A percentile compares a stretch with the other conserved stretches of the same genome.
Evolutionary conservation across 73 alveolate genomes (phyloP).

Genomic region (Paraurostyla sp.): DNA sequence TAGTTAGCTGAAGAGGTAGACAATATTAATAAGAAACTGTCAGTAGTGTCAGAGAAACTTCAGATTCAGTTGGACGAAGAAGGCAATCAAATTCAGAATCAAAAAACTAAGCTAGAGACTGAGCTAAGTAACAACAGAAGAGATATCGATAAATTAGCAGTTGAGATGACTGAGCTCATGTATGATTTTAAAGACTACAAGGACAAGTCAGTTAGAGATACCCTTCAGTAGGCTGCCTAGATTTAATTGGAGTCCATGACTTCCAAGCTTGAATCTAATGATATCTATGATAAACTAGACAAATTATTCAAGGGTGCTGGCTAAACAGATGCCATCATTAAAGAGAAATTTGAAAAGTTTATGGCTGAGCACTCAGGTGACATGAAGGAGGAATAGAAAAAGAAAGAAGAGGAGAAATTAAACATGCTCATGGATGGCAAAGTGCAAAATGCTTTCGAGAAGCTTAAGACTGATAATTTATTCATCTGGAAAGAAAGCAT

Average conservation of each 20-base stretch:
- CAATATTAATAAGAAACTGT: conserved; percentile 11
- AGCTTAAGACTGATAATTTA: conserved; percentile 67
- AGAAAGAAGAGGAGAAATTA: conserved; percentile 49
- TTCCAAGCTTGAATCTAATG: conserved; percentile 22
- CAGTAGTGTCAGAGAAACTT: conserved; percentile 5
- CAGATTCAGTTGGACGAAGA: conserved; percentile 9
- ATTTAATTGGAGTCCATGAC: conserved; percentile 43
- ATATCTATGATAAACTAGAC: neutral
- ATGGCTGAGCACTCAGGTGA: conserved; percentile 37
- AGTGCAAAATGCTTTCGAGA: conserved; percentile 69
- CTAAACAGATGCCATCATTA: conserved; percentile 34
- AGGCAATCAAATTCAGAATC: neutral
- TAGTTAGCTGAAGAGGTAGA: conserved; percentile 70
- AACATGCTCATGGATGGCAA: conserved; percentile 68
- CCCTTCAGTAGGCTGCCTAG: neutral
- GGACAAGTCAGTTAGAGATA: neutral
- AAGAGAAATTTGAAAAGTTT: conserved; percentile 47
- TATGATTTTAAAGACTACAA: neutral
- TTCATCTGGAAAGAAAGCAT: conserved; percentile 70
- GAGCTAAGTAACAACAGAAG: neutral
- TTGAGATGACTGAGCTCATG: conserved; percentile 20
- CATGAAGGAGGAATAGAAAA: neutral
- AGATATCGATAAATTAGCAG: conserved; percentile 25
- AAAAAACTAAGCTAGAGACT: neutral
- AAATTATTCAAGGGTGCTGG: conserved; percentile 13